phyloP scores from a whole-genome alignment of 306 rosid species.

The Trichosanthes cucumerina region DNA sequence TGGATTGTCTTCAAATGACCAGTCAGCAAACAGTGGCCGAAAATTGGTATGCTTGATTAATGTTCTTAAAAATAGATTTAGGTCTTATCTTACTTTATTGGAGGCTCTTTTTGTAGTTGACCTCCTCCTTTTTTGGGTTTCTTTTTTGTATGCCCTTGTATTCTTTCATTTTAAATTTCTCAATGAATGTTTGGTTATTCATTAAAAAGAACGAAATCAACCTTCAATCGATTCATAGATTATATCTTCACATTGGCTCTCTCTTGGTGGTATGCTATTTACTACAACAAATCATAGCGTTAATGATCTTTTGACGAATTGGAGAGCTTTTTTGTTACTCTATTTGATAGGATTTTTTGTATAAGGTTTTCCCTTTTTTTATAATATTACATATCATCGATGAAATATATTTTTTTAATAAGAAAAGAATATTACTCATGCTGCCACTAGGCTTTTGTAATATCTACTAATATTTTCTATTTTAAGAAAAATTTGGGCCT shows the following conservation, averaged over 20 bases:
- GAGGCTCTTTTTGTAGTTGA: no score
- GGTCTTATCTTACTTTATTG: no score
- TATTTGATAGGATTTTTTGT: neutral
- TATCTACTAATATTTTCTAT: neutral
- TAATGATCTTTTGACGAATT: neutral
- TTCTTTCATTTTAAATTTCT: no score
- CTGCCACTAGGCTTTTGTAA: neutral
- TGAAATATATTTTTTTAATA: neutral
- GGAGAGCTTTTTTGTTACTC: neutral
- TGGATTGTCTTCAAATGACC: conserved; percentile 60
- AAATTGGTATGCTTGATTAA: conserved; percentile 48
- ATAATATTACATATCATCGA: neutral
- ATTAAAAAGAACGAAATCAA: no score
- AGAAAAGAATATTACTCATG: neutral
- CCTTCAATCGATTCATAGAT: no score
- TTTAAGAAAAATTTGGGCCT: neutral
- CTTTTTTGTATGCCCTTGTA: no score
- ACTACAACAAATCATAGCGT: no score
- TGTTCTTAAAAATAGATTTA: neutral
- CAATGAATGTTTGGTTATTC: no score
- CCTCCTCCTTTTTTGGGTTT: no score
- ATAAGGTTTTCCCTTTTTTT: no score
- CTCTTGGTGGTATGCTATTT: no score
- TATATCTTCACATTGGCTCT: no score
- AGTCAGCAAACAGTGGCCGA: conserved; percentile 47